Base-by-base conservation (phyloP, 2,329 filamentous ascomycete genomes). In the Gliomastix tumulicola region DNA sequence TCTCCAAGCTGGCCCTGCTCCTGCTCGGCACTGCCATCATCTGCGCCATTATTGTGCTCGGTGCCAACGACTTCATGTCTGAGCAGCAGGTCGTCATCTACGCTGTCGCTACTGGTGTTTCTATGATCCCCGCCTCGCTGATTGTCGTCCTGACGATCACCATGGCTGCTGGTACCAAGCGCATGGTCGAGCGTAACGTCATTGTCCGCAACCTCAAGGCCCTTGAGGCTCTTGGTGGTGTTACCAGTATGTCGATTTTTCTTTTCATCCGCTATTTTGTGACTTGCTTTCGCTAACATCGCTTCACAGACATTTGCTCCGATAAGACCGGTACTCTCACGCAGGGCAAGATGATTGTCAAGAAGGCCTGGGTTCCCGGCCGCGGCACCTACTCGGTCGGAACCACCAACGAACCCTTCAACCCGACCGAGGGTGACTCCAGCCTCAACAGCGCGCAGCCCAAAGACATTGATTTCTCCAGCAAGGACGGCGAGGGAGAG, bases 41-140 rank as follows among this genome's bases (percentile, higher is more conserved):
- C 19, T 82, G 80, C 42, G 80, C 80, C 8, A 73, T 86, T 45
- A 76, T 86, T 46, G 80, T 84, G 27, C 69, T 84, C 32, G 80
- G 66, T 7, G 75, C 80, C 37, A 84, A 82, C 55, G 47, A 67
- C 2, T 79, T 76, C 52, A 56, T 63, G n/a, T 54, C 57, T 23
- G 58, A 65, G 21, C 65, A 68, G 20, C 75, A 81, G 45, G 76
- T 82, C 41, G 76, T 82, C 45, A 81, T 68, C 40, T 68, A 66
- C 41, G 65, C 61, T n/a, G 63, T 68, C 18, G 64, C 60, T 12
- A 65, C 66, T 17, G 63, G 62, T 41, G 53, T 74, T 12, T 67
- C 63, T 8, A 70, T 73, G 59, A 71, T 74, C 43, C 70, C 60
- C 0, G 69, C 67, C n/a, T 65, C 65, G 22, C 57, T 78, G 40